Evolutionary conservation across 2,329 filamentous ascomycete species (phyloP).

Genomic region (Colletotrichum sp.): DNA sequence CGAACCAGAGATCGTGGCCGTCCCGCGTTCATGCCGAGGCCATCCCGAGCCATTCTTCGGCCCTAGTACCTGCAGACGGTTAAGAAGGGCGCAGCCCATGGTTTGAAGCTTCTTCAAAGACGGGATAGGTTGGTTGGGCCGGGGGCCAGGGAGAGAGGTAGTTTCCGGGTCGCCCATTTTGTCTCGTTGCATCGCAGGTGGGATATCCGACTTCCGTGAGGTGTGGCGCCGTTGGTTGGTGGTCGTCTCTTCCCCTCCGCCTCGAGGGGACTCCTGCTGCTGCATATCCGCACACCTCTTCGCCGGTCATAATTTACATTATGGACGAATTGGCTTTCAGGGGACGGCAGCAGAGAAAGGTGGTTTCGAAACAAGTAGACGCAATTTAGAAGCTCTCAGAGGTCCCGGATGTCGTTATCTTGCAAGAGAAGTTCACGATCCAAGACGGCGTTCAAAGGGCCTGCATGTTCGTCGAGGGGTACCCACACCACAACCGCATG

Average conservation of each 20-base stretch:
- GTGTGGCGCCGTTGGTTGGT: neutral
- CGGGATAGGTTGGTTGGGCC: neutral
- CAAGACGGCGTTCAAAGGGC: neutral
- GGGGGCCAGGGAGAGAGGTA: neutral
- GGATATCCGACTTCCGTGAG: neutral
- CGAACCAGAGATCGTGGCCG: conserved; percentile 5
- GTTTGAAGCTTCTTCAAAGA: neutral
- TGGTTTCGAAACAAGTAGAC: neutral
- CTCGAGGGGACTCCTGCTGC: neutral
- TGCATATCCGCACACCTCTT: neutral
- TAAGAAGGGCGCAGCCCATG: neutral
- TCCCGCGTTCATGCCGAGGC: neutral
- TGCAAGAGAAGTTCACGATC: neutral
- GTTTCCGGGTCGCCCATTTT: neutral
- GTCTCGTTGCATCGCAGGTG: neutral
- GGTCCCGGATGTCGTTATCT: conserved; percentile 14
- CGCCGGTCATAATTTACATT: neutral
- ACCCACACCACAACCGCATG: neutral
- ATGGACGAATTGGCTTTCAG: neutral
- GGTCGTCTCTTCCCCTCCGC: neutral
- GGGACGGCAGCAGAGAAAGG: neutral
- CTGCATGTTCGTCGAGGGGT: neutral
- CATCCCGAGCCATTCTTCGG: neutral
- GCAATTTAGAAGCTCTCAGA: neutral
- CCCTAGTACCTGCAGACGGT: conserved; percentile 2